Base-by-base conservation (phyloP, 2,329 filamentous ascomycete genomes). In the Passalora sequoiae region DNA sequence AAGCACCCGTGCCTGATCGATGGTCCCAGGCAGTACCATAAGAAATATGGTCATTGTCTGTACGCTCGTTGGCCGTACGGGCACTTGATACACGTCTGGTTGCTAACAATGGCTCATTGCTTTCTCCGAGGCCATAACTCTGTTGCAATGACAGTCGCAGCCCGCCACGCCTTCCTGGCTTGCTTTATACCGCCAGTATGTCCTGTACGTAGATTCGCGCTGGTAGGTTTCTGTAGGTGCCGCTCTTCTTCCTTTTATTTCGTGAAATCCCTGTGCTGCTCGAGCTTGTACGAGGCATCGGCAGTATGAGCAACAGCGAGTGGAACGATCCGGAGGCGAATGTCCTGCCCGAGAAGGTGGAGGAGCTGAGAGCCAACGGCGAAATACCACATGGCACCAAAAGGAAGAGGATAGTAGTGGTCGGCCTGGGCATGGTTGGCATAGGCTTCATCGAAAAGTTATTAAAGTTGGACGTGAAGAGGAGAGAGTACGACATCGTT, bases 381-480 rank as follows among this genome's bases (percentile, higher is more conserved):
- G 62, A 68, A 37, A 56, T 67, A 10, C 60, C 64, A 5, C 59
- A 61, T 25, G 48, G 55, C 40, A 51, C 52, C 24, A 52, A 68
- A 47, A 70, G 78, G 49, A 87, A 86, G 64, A 81, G 75, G 60
- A 69, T 94, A 25, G 87, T 94, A 2, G 81, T 94, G 27, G 86
- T 94, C 28, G 89, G 89, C 7, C 67, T 95, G 66, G 89, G 89
- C 2, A 96, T 96, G 89, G 89, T 95, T 8, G 60, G 60, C 24
- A 53, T 62, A 12, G 46, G 54, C 10, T 55, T 51, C 56, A 94
- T 88, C 57, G 89, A 95, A 66, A 95, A 95, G 66, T 67, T 95
- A 7, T 74, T 94, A 59, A 94, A 94, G 58, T 78, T 89, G 40
- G 89, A 94, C 62, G 78, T 81, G 1, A 81, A 84, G 58, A 68